phyloP scores from a whole-genome alignment of 1,284 basidiomycete genomes.

The Papiliotrema fonsecae region DNA sequence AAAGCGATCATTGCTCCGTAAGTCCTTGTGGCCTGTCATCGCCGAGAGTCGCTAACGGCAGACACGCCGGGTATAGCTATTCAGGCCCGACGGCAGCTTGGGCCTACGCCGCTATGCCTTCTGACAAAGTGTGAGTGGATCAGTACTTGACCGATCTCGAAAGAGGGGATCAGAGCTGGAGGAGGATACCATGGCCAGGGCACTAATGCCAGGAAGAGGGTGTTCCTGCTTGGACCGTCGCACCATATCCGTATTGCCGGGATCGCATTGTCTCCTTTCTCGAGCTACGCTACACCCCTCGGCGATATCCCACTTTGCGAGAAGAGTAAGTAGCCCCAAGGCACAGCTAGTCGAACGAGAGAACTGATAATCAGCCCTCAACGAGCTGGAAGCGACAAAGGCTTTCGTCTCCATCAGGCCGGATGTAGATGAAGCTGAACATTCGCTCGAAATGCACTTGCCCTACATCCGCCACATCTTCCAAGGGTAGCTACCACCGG shows the following conservation, averaged over 20 bases:
- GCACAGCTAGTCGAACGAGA: no score
- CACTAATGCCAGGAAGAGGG: slow-evolving; percentile 61
- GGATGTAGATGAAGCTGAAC: slow-evolving; percentile 82
- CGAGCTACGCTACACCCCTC: slow-evolving; percentile 76
- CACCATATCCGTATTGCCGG: slow-evolving; percentile 85
- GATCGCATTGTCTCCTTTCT: slow-evolving; percentile 76
- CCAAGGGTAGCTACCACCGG: slow-evolving; percentile 56
- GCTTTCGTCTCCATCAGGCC: slow-evolving; percentile 67
- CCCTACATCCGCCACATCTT: slow-evolving; percentile 89
- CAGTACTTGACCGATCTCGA: background rate
- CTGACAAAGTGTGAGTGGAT: slow-evolving; percentile 63
- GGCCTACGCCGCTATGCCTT: slow-evolving; percentile 88
- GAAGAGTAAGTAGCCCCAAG: slow-evolving; percentile 58
- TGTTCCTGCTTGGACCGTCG: slow-evolving; percentile 93
- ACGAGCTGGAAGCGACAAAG: slow-evolving; percentile 62
- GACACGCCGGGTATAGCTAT: slow-evolving; percentile 94
- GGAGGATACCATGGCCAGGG: background rate
- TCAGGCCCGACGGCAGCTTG: slow-evolving; percentile 91
- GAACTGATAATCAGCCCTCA: slow-evolving; percentile 55
- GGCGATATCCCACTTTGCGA: slow-evolving; percentile 75
- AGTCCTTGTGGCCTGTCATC: slow-evolving; percentile 25
- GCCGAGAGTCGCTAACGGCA: slow-evolving; percentile 46
- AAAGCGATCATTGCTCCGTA: slow-evolving; percentile 97
- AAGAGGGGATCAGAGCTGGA: slow-evolving; percentile 2
- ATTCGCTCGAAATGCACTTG: slow-evolving; percentile 96